phyloP scores from a whole-genome alignment of 805 yeast genomes.

The Peterozyma toletana region DNA sequence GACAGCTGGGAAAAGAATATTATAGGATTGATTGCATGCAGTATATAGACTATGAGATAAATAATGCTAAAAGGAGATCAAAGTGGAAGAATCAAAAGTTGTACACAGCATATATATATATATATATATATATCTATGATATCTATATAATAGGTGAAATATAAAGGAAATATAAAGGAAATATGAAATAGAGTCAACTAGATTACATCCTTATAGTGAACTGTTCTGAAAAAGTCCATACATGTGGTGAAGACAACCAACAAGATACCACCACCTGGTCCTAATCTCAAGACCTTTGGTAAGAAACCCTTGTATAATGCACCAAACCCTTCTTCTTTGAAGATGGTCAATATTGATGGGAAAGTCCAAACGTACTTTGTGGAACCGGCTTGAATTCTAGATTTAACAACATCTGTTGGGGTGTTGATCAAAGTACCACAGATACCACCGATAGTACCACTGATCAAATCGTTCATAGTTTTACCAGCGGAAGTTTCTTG shows the following conservation, averaged over 20 bases:
- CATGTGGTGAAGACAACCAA: slow-evolving; percentile 93
- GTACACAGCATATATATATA: too few relatives aligned
- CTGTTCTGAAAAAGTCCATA: slow-evolving; percentile 86
- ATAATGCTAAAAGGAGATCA: too few relatives aligned
- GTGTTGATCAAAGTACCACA: slow-evolving; percentile 93
- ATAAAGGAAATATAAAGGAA: too few relatives aligned
- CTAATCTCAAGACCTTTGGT: slow-evolving; percentile 94
- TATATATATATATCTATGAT: too few relatives aligned
- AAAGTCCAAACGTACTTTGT: slow-evolving; percentile 91
- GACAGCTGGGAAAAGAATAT: too few relatives aligned
- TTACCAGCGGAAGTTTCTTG: slow-evolving; percentile 66
- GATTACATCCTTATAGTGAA: slow-evolving; percentile 24
- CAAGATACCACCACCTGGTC: slow-evolving; percentile 99
- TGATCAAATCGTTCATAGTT: slow-evolving; percentile 78
- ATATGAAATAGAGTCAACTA: not conserved
- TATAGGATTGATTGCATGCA: too few relatives aligned
- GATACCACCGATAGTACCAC: slow-evolving; percentile 96
- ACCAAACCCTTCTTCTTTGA: slow-evolving; percentile 83
- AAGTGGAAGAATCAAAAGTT: too few relatives aligned
- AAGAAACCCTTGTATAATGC: slow-evolving; percentile 94
- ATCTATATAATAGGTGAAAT: too few relatives aligned
- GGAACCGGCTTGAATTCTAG: slow-evolving; percentile 88
- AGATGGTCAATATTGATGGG: slow-evolving; percentile 69
- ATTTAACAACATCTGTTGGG: slow-evolving; percentile 96
- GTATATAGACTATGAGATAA: too few relatives aligned